phyloP scores from a whole-genome alignment of 2,329 filamentous ascomycete genomes.

The Ophiostoma triangulosporum region DNA sequence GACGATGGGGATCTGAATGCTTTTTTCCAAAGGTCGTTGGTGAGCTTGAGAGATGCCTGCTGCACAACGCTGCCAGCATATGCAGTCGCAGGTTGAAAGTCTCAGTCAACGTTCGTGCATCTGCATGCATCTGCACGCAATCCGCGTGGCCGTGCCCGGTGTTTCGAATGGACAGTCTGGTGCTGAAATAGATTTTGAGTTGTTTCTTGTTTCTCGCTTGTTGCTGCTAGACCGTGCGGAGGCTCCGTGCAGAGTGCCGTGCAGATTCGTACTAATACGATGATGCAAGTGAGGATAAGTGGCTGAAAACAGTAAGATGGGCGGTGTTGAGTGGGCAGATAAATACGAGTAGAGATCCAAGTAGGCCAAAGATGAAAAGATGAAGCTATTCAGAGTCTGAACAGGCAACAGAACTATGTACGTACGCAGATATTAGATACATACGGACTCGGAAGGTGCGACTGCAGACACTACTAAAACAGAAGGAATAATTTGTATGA shows the following conservation, averaged over 20 bases:
- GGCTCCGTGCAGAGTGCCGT: slow-evolving; percentile 7
- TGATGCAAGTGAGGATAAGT: not conserved
- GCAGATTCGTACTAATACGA: slow-evolving; percentile 5
- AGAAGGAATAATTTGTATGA: too few relatives aligned
- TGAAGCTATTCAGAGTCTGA: too few relatives aligned
- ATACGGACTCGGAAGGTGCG: too few relatives aligned
- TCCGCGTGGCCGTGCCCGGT: not conserved
- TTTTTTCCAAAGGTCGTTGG: not conserved
- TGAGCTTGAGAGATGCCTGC: not conserved
- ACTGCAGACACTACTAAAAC: too few relatives aligned
- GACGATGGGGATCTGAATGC: too few relatives aligned
- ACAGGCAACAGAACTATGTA: too few relatives aligned
- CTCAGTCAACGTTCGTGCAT: not conserved
- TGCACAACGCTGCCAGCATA: not conserved
- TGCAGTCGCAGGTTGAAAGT: not conserved
- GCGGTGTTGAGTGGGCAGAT: not conserved
- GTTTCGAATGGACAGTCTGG: not conserved
- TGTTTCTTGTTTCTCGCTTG: not conserved
- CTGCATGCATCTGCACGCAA: not conserved
- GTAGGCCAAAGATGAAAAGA: too few relatives aligned
- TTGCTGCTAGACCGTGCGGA: slow-evolving; percentile 3
- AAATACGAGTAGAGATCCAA: not conserved
- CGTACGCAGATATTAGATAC: too few relatives aligned
- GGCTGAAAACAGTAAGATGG: not conserved
- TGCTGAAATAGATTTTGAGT: not conserved